phyloP scores from a whole-genome alignment of 2,329 filamentous ascomycete genomes.

The Neofusicoccum sp. region DNA sequence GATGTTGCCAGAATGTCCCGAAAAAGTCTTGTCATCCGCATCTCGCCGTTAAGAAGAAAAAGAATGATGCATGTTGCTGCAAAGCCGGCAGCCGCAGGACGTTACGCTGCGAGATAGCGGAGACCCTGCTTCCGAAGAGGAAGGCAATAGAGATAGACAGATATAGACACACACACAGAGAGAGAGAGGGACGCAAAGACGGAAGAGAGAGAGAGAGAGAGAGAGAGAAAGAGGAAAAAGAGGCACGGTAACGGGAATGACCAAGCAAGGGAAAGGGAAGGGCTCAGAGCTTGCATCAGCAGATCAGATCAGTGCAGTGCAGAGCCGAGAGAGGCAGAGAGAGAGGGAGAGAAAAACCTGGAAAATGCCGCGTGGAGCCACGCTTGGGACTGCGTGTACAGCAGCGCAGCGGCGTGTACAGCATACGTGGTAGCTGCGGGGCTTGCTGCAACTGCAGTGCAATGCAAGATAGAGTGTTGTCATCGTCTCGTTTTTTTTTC shows the following conservation, averaged over 20 bases:
- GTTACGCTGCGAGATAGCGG: too few relatives aligned
- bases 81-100: too few relatives aligned
- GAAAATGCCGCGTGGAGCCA: neutral
- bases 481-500: too few relatives aligned
- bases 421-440: too few relatives aligned
- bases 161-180: too few relatives aligned
- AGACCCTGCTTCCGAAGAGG: too few relatives aligned
- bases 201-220: neutral
- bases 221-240: neutral
- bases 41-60: neutral
- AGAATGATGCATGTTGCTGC: neutral
- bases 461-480: too few relatives aligned
- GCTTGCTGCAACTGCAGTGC: too few relatives aligned
- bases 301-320: neutral
- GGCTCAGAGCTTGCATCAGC: neutral
- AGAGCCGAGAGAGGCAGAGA: neutral
- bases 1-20: too few relatives aligned
- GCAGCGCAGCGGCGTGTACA: neutral
- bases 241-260: neutral
- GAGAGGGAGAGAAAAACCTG: neutral
- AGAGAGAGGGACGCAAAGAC: too few relatives aligned
- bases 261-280: neutral
- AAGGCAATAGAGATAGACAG: too few relatives aligned
- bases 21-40: neutral
- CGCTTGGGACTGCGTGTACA: neutral